Percentiles rank a stretch among this genome's conserved stretches.
Evolutionary conservation across 2,329 filamentous ascomycete species (phyloP).

Genomic region (Tympanopsis confertula): DNA sequence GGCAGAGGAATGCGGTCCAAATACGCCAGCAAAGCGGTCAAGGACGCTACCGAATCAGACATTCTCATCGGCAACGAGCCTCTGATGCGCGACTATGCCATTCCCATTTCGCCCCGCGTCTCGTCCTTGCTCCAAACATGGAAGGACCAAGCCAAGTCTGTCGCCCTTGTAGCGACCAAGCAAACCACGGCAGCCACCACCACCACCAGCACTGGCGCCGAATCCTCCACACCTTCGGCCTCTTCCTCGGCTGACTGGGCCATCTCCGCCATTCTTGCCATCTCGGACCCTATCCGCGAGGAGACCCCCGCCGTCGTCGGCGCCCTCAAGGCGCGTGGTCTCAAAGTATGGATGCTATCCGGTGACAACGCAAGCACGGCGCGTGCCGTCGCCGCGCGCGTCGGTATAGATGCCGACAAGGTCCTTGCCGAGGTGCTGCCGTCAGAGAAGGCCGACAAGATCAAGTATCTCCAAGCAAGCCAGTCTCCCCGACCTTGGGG

Average conservation of each 20-base stretch:
- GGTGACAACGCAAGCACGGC: constrained; percentile 85
- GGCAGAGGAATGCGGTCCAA: constrained; percentile 59
- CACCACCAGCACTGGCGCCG: background rate
- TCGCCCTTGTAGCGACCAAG: constrained; percentile 44
- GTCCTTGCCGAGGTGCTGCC: constrained; percentile 83
- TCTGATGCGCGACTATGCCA: constrained; percentile 42
- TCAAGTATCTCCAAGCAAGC: constrained; percentile 48
- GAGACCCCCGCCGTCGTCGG: constrained; percentile 57
- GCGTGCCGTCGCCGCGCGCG: constrained; percentile 59
- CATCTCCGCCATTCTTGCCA: constrained; percentile 58
- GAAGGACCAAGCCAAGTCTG: constrained; percentile 53
- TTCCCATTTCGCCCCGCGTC: constrained; percentile 23
- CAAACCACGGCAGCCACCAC: constrained; percentile 2
- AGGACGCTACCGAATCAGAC: constrained; percentile 6
- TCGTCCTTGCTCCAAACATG: constrained; percentile 33
- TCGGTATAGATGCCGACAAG: constrained; percentile 63
- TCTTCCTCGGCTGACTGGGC: constrained; percentile 20
- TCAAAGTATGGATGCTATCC: constrained; percentile 82
- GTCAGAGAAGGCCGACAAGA: constrained; percentile 66
- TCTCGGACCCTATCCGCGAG: constrained; percentile 69
- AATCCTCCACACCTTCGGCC: background rate
- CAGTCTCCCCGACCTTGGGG: constrained; percentile 19
- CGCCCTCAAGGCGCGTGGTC: constrained; percentile 51
- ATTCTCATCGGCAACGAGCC: constrained; percentile 63
- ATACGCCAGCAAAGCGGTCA: constrained; percentile 21